Evolutionary conservation across 257 asterid genomes (phyloP), one percentile per base, ranked within the genome.

Genomic region (Buddleja alternifolia): DNA sequence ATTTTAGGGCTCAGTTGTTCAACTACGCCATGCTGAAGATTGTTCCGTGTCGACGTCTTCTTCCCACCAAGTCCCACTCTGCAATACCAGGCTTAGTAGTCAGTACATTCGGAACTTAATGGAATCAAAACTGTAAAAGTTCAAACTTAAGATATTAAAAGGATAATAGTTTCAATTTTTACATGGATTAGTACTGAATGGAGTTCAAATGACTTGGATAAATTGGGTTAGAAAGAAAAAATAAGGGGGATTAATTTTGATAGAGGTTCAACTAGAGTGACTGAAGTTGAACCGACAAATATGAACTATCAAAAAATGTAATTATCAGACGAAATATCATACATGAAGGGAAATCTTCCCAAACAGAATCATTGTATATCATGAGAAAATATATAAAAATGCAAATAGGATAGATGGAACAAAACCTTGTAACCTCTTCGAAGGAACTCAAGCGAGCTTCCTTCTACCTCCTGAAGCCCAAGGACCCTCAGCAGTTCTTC

Each of bases 31-130:
- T 39, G 86, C 96, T 4, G 99, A 70, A 52, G 97, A 93, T 17
- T 60, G 61, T 72, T 90, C 98, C 10, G 84, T 68, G 37, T 88
- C 96, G 19, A 82, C 80, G 29, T 76, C 86, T 85, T 93, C 93
- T 81, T 93, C 98, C 98, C 98, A 93, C 98, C 98, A 93, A 25
- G 98, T 93, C 17, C 84, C 80, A 66, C 78, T 87, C 99, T 92
- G 84, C 70, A 79, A 60, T 50, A 66, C 58, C 58, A 59, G 48
- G 47, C 67, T 58, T 56, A 67, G 19, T 32, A 10, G 9, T 75
- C 42, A 60, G 37, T 69, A 47, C 19, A 65, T 48, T n/a, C 6
- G 7, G 32, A 56, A 21, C 51, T 16, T 55, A 66, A 0, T 50
- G 42, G n/a, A 24, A 34, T 42, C 17, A 15, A 36, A n/a, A 36